Base-by-base conservation (phyloP, 345 rosid genomes). In the Hibiscus tridactylites region DNA sequence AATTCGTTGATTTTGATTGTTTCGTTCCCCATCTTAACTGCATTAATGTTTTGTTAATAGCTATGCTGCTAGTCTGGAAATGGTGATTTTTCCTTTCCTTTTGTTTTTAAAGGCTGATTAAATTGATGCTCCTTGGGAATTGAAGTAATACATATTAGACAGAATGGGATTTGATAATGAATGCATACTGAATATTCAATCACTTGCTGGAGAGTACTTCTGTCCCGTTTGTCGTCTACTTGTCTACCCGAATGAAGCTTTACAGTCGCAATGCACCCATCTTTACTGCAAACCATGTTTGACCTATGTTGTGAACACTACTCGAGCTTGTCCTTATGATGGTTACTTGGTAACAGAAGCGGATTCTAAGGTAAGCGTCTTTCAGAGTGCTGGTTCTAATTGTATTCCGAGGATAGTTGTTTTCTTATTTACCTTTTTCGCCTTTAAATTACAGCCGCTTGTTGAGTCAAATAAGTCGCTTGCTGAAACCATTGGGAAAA, bases 211-310 rank as follows among this genome's bases (percentile, higher is more conserved):
- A 26, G 96, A 90, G 81, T 87, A 83, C 77, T 92, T 92, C 74
- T 92, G 97, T 68, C 88, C 96, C 7, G 89, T 90, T 56, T 92
- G 96, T 71, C 88, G 90, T 5, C 61, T 87, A 63, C 91, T 92
- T 11, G 85, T 92, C 33, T 79, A 82, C 78, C 97, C 97, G n/a
- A 84, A 81, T 68, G 97, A 92, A 82, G 96, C 96, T 15, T 75
- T 92, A 11, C 97, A 88, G 78, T 83, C 96, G 2, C 91, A 87
- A 74, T 92, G 97, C 76, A 87, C 91, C 73, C 97, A 92, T 70
- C 73, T 92, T 8, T 92, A 85, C 56, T 92, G 97, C 79, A 88
- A 88, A 68, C 90, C 90, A 7, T 92, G 97, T 68, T 79, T 92
- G 53, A 76, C 85, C 6, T 87, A 87, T 42, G 69, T 82, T 54